Base-by-base conservation (phyloP, 345 rosid genomes). In the Lepidium africanum region DNA sequence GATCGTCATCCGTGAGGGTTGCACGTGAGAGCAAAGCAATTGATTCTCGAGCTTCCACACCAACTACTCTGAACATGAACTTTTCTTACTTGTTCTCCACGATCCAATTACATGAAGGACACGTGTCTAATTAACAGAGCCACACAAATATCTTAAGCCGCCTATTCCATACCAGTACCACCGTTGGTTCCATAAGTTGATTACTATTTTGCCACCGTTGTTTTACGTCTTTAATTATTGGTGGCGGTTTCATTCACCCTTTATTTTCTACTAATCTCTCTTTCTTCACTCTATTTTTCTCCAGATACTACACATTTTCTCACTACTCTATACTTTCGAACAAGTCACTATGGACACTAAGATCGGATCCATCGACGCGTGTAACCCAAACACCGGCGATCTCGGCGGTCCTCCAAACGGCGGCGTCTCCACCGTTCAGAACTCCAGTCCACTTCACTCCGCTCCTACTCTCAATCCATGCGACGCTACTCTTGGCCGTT, bases 401-500 rank as follows among this genome's bases (percentile, higher is more conserved):
- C 48, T 80, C 32, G 75, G 76, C 16, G 36, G 75, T 50, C 75
- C 79, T 2, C 70, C 79, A 35, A 76, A 70, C 13, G 70, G 71
- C 64, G 38, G 64, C 35, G 70, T 49, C 38, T 45, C 79, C 46
- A 58, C 75, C 8, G 49, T 77, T 65, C 77, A 73, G 21, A 57
- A 40, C 76, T 55, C 66, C 5, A 15, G 12, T 65, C 33, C 66
- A 21, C 2, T 10, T 57, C 76, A 63, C 69, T 50, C 72, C 35
- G 1, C 58, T 30, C 33, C 33, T 1, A 13, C 59, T 47, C 10
- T 50, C 27, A 45, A 25, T 69, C 51, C 80, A 42, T 48, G 81
- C 3, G 83, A 83, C 2, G 80, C 86, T 3, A 83, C 86, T 50
- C 81, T 85, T 3, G 88, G 90, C 14, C 82, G 88, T 70, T 86